Percentiles rank a stretch among this genome's conserved stretches.
These are phyloP conservation scores for Pyrrhoderma lamaoense DNA, from an alignment of 1,284 basidiomycete species.

Conservation along the genomic window DNA sequence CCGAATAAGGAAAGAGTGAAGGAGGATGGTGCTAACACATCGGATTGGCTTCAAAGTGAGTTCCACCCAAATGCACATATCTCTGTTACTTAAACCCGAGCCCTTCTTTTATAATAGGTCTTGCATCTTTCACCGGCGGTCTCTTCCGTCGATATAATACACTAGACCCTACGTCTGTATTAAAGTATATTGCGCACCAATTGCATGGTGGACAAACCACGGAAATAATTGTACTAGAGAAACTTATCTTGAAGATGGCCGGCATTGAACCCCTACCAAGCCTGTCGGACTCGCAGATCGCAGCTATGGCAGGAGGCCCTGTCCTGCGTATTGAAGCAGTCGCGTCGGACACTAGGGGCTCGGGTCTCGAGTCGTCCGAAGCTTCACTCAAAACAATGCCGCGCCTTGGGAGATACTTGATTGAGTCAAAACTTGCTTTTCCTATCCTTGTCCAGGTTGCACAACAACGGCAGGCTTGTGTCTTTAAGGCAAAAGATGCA, in stretches of 20 bases:
- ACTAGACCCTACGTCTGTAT: constrained; percentile 67
- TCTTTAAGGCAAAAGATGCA: constrained; percentile 62
- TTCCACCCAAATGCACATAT: constrained; percentile 18
- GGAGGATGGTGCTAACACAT: constrained; percentile 86
- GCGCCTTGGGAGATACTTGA: constrained; percentile 63
- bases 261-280: constrained; percentile 82
- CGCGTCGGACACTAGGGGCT: constrained; percentile 63
- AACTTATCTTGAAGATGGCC: constrained; percentile 93
- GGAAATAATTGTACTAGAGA: constrained; percentile 87
- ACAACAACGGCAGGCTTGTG: constrained; percentile 77
- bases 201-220: constrained; percentile 77
- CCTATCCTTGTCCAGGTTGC: constrained; percentile 86
- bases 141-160: constrained; percentile 84
- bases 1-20: constrained; percentile 82
- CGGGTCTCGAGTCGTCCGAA: constrained; percentile 58
- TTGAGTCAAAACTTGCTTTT: constrained; percentile 66
- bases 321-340: constrained; percentile 82
- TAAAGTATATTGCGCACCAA: constrained; percentile 91
- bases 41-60: constrained; percentile 91
- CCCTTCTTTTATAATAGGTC: constrained; percentile 42
- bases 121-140: constrained; percentile 90
- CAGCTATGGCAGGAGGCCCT: constrained; percentile 86
- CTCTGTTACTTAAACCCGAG: not conserved
- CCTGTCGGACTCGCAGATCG: constrained; percentile 82
- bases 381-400: constrained; percentile 53